phyloP scores from a whole-genome alignment of 371 early-diverging fungal genomes.

The Actinomortierella wolfii region DNA sequence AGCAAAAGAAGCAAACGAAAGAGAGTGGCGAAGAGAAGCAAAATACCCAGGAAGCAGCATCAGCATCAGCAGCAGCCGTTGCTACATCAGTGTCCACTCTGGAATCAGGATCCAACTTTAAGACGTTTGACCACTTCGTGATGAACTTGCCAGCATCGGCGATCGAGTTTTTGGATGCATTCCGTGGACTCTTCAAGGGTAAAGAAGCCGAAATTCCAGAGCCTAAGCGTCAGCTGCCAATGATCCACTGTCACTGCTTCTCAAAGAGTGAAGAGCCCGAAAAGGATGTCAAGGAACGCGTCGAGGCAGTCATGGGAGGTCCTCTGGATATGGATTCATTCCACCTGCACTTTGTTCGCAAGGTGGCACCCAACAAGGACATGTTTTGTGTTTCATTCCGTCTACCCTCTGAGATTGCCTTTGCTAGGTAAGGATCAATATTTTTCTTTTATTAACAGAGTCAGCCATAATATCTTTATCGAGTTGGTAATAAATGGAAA shows the following conservation, averaged over 20 bases:
- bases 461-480: conserved; percentile 1
- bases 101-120: conserved; percentile 45
- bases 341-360: conserved; percentile 79
- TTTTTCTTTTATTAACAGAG: not conserved
- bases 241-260: conserved; percentile 95
- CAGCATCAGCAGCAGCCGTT: conserved; percentile 2
- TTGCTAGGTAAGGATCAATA: conserved; percentile 45
- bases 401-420: conserved; percentile 58
- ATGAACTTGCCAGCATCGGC: conserved; percentile 98
- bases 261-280: conserved; percentile 78
- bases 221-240: conserved; percentile 64
- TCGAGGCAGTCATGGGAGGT: conserved; percentile 56
- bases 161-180: conserved; percentile 90
- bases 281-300: conserved; percentile 71
- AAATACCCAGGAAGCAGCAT: conserved; percentile 1
- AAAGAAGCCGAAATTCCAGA: conserved; percentile 49
- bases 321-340: conserved; percentile 53
- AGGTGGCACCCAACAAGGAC: conserved; percentile 97
- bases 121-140: conserved; percentile 91
- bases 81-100: conserved; percentile 7
- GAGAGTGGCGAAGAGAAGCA: not conserved
- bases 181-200: conserved; percentile 70
- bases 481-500: too few species aligned
- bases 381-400: conserved; percentile 95
- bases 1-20: conserved; percentile 13